A percentile compares a stretch with the other conserved stretches of the same genome.
Conservation (phyloP, 73 alveolate genomes). For the Symbiodinium pilosum region DNA sequence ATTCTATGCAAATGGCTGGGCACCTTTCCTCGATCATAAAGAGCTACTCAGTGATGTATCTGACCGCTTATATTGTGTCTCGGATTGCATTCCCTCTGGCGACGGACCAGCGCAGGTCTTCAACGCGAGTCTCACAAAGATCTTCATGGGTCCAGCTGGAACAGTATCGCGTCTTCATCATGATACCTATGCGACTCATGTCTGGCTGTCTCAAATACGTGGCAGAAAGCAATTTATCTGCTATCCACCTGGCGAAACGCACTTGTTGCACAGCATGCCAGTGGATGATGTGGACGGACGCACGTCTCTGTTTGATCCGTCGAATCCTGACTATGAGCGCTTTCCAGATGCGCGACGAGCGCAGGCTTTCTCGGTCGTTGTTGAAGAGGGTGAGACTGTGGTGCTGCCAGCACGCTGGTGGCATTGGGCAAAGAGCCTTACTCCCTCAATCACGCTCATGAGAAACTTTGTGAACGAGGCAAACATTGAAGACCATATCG, state of each 20-base stretch:
- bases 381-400: conserved; percentile 90
- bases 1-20: conserved; percentile 91
- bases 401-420: conserved; percentile 88
- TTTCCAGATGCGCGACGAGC: background rate
- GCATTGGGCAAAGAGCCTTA: conserved; percentile 93
- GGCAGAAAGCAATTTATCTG: conserved; percentile 91
- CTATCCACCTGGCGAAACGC: conserved; percentile 77
- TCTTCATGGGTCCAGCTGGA: conserved; percentile 94
- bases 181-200: conserved; percentile 92
- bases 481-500: conserved; percentile 63
- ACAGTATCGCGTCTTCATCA: conserved; percentile 83
- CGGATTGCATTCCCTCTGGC: conserved; percentile 43
- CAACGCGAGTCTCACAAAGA: conserved; percentile 62
- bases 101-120: conserved; percentile 76
- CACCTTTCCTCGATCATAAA: conserved; percentile 63
- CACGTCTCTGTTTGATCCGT: conserved; percentile 78
- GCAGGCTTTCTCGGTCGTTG: conserved; percentile 70
- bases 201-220: conserved; percentile 90
- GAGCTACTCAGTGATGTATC: conserved; percentile 61
- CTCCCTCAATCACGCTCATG: conserved; percentile 89
- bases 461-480: conserved; percentile 66
- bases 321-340: background rate
- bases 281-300: conserved; percentile 88
- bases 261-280: conserved; percentile 51
- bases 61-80: conserved; percentile 85